Evolutionary conservation across 176 grass and related monocot species (phyloP), one percentile per base, ranked within the genome.

Genomic region (Zizania latifolia): DNA sequence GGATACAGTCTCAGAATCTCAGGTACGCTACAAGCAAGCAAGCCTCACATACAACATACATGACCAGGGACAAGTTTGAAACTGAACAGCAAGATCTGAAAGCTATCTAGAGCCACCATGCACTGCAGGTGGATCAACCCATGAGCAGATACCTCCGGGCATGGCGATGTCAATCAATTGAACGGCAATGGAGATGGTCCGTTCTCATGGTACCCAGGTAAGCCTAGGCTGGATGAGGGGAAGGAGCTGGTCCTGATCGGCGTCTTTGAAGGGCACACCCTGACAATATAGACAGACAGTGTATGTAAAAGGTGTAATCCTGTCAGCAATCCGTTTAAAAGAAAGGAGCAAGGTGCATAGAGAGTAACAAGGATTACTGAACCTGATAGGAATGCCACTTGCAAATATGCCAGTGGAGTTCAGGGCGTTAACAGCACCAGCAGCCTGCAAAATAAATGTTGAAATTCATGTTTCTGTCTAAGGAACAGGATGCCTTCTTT

Each of bases 231-330:
- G n/a, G n/a, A n/a, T n/a, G n/a, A n/a, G n/a, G n/a, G n/a, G n/a
- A n/a, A n/a, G n/a, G n/a, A n/a, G n/a, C n/a, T 0, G 30, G 30
- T 8, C 53, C 46, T 83, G 37, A 83, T 51, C 23, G 80, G 80
- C 39, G 80, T 84, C 73, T 84, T 84, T 8, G 82, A 77, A 69
- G 82, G 72, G 44, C 82, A 77, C 15, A 84, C 65, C 70, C 80
- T 83, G 45, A 35, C 23, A 21, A 41, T 43, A 41, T 43, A 6
- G 24, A 45, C 39, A 19, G 8, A 14, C 23, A 68, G 16, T 2
- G 21, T 22, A 8, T 40, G 62, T 23, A 65, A 53, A 17, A 45
- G 14, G 0, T 16, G 43, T 1, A 45, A 17, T 17, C 22, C 40
- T 43, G 2, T 48, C 44, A 7, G 16, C 13, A 1, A 8, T 53